Conservation (phyloP, 768 basidiomycete species). For the Suillus fuscotomentosus region DNA sequence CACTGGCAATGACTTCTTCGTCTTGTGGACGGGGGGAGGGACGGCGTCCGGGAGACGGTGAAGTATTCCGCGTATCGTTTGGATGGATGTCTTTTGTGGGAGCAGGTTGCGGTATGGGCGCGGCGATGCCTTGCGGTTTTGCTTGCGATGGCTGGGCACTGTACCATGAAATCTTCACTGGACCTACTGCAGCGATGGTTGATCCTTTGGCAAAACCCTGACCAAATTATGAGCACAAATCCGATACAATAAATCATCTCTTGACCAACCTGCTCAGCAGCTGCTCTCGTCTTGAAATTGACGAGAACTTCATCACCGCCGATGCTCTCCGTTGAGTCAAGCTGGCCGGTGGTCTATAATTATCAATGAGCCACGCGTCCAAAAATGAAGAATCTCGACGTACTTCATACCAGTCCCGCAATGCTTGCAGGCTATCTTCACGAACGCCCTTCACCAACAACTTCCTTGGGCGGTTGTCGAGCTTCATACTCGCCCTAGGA, state of each 20-base stretch:
- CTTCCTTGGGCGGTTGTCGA: slow-evolving; percentile 87
- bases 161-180: slow-evolving; percentile 69
- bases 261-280: slow-evolving; percentile 71
- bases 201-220: slow-evolving; percentile 74
- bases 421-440: slow-evolving; percentile 51
- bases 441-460: slow-evolving; percentile 70
- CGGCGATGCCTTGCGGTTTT: slow-evolving; percentile 18
- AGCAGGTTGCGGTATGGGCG: slow-evolving; percentile 19
- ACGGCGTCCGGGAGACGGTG: slow-evolving; percentile 13
- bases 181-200: slow-evolving; percentile 63
- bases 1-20: slow-evolving; percentile 62
- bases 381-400: slow-evolving; percentile 7
- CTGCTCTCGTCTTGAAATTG: slow-evolving; percentile 66
- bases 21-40: slow-evolving; percentile 43
- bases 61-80: slow-evolving; percentile 25
- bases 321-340: slow-evolving; percentile 59
- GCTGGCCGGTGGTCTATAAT: slow-evolving; percentile 60
- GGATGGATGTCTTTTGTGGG: slow-evolving; percentile 18
- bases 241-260: slow-evolving; percentile 5
- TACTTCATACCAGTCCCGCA: slow-evolving; percentile 87
- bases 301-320: slow-evolving; percentile 64
- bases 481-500: slow-evolving; percentile 74
- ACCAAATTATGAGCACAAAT: slow-evolving; percentile 12
- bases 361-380: slow-evolving; percentile 6
- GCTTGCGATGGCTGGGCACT: slow-evolving; percentile 31